These are phyloP conservation scores for Alternaria ethzedia DNA, from an alignment of 2,329 filamentous ascomycete species.

Conservation along the genomic window DNA sequence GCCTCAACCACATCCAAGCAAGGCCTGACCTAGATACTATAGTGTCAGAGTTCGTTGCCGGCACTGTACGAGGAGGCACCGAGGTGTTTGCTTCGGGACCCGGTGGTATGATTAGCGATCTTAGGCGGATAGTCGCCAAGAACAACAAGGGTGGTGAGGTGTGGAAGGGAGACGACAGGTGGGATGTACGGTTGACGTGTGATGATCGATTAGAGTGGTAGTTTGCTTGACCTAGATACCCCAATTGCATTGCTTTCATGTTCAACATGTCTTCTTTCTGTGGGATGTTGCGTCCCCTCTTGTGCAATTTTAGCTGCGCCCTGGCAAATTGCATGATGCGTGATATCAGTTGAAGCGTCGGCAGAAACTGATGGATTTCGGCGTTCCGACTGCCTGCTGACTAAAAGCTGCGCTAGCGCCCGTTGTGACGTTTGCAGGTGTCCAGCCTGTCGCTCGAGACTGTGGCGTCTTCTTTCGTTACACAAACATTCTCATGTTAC, in stretches of 20 bases:
- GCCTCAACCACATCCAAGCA: conserved; percentile 33
- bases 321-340: background rate
- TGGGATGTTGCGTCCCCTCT: background rate
- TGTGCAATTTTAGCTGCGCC: background rate
- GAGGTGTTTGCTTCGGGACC: conserved; percentile 44
- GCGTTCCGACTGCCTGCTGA: conserved; percentile 3
- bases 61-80: conserved; percentile 31
- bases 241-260: conserved; percentile 6
- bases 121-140: conserved; percentile 39
- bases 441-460: background rate
- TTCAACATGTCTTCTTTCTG: background rate
- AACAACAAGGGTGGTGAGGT: conserved; percentile 41
- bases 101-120: conserved; percentile 41
- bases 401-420: conserved; percentile 1
- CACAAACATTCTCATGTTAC: background rate
- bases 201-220: conserved; percentile 45
- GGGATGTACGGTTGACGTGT: conserved; percentile 40
- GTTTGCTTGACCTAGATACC: conserved; percentile 30
- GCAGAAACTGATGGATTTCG: background rate
- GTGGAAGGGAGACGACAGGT: conserved; percentile 40
- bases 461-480: background rate
- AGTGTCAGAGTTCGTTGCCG: conserved; percentile 33
- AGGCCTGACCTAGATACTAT: conserved; percentile 26
- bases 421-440: background rate
- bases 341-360: background rate